A percentile compares a stretch with the other conserved stretches of the same genome.
phyloP scores from a whole-genome alignment of 148 eudicot genomes.

The Spergularia marina region DNA sequence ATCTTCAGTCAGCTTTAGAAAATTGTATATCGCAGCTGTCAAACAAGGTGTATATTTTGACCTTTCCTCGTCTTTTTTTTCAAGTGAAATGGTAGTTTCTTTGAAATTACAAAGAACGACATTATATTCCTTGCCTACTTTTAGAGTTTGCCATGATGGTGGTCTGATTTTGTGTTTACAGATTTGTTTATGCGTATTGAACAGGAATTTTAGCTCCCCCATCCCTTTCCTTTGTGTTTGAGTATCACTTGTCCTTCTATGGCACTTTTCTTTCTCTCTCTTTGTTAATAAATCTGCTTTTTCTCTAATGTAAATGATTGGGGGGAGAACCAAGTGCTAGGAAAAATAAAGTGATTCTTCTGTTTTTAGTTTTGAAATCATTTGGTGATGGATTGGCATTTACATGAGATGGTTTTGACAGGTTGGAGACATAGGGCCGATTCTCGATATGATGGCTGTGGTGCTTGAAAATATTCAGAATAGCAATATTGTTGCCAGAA shows the following conservation, averaged over 20 bases:
- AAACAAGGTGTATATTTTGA: constrained; percentile 47
- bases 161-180: background rate
- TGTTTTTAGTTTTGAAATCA: background rate
- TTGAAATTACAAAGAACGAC: background rate
- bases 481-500: constrained; percentile 51
- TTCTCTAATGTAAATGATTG: background rate
- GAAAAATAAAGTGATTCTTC: background rate
- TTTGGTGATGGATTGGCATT: background rate
- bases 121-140: background rate
- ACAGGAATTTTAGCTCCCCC: too few relatives aligned
- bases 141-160: background rate
- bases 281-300: background rate
- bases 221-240: too few relatives aligned
- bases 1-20: constrained; percentile 73
- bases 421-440: constrained; percentile 84
- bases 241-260: too few relatives aligned
- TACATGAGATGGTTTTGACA: constrained; percentile 28
- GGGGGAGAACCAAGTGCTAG: background rate
- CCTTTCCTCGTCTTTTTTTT: background rate
- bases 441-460: constrained; percentile 85
- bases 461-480: constrained; percentile 66
- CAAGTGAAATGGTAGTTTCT: background rate
- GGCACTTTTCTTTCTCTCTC: background rate
- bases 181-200: too few relatives aligned
- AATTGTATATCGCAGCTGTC: constrained; percentile 70